Evolutionary conservation across 2,329 filamentous ascomycete genomes (phyloP).

Genomic region (Westerdykella ornata): DNA sequence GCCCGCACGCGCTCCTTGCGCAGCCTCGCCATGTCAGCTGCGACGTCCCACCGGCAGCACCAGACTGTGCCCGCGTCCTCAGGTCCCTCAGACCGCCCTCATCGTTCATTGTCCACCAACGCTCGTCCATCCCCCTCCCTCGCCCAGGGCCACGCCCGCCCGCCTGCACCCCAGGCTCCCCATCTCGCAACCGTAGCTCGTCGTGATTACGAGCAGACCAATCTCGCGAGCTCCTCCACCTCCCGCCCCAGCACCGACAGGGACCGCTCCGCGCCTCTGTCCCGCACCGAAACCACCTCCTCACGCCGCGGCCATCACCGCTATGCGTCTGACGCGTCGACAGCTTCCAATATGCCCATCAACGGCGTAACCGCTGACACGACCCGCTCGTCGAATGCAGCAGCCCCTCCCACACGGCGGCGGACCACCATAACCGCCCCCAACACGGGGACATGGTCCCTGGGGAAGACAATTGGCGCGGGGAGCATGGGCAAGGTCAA

Average conservation of each 20-base stretch:
- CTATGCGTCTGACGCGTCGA: conserved; percentile 42
- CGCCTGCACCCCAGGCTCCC: conserved; percentile 36
- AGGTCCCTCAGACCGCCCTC: conserved; percentile 28
- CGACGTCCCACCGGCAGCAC: conserved; percentile 25
- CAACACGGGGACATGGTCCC: conserved; percentile 78
- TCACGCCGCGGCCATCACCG: conserved; percentile 44
- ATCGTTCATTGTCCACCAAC: conserved; percentile 34
- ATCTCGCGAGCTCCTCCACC: conserved; percentile 51
- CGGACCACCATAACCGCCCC: conserved; percentile 82
- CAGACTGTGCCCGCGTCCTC: conserved; percentile 4
- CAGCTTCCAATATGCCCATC: conserved; percentile 32
- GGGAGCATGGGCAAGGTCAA: conserved; percentile 99
- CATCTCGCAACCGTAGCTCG: conserved; percentile 51
- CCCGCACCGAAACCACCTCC: conserved; percentile 47
- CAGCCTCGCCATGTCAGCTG: conserved; percentile 31
- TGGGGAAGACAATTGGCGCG: conserved; percentile 94
- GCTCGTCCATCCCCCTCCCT: conserved; percentile 31
- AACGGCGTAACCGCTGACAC: conserved; percentile 34
- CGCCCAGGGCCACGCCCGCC: conserved; percentile 19
- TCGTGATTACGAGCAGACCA: conserved; percentile 67
- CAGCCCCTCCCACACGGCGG: conserved; percentile 34
- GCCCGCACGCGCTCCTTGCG: conserved; percentile 22
- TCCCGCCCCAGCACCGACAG: conserved; percentile 59
- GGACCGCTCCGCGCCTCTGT: conserved; percentile 47
- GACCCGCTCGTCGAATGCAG: conserved; percentile 15